Evolutionary conservation across 192 early-diverging fungal species (phyloP), one percentile per base, ranked within the genome.

Genomic region (Backusella tuberculispora): DNA sequence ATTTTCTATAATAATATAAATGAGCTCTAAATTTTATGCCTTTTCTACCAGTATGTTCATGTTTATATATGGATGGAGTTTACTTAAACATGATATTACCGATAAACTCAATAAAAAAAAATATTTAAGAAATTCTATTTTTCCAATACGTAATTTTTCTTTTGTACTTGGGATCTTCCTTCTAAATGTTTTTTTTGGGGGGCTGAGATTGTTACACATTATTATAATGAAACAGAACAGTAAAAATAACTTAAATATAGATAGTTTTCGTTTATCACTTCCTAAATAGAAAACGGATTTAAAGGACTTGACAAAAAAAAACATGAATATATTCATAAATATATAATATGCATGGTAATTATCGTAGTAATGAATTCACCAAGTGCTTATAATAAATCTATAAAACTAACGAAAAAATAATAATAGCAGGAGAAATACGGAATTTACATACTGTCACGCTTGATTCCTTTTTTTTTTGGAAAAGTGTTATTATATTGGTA

Each of bases 281-380:
- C 53, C 19, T n/a, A 56, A 56, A 24, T 56, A 4, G 19, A 56
- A 53, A 56, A 60, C 53, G 19, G 21, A 60, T 60, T 60, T 60
- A 60, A 24, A 60, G 53, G 19, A 60, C 21, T 21, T 26, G 53
- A 26, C 53, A 26, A 26, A 24, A 24, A 60, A 60, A 24, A 26
- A 60, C 21, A 60, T 26, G 26, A 3, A 6, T 5, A 8, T 26
- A 60, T 26, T 1, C 8, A 4, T 24, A 34, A 34, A 34, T 13
- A 21, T 60, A 8, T 19, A 60, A 60, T 17, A 24, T 8, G 24
- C 26, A 24, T 7, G 21, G 26, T 9, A 60, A 26, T 4, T 12
- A 60, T 60, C 4, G 9, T 0, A 60, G 12, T 10, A 24, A 21
- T 26, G 12, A 26, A 60, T 34, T 34, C 29, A 34, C 29, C 29